Evolutionary conservation across 352 stramenopile genomes (phyloP).

Genomic region (Ophiocytium majus): DNA sequence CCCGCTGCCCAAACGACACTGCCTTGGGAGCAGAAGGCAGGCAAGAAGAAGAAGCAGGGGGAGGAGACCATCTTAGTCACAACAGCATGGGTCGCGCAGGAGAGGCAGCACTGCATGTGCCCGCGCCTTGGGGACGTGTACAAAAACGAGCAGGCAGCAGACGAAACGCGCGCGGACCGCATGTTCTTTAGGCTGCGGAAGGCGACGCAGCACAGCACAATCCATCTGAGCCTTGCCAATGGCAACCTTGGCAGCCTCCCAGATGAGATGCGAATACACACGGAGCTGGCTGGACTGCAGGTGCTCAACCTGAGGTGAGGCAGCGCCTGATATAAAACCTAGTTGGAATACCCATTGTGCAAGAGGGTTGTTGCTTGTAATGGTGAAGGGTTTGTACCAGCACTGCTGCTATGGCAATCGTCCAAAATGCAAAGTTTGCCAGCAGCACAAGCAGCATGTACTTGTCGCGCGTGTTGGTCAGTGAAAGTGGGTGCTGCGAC

Average conservation of each 20-base stretch:
- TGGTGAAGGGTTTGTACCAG: no score
- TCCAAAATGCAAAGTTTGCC: no score
- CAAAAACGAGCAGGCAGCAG: slow-evolving; percentile 27
- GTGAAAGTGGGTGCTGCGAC: no score
- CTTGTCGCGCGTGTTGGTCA: no score
- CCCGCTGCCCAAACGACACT: no score
- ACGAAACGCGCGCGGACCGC: slow-evolving; percentile 40
- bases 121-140: slow-evolving; percentile 56
- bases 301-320: slow-evolving; percentile 47
- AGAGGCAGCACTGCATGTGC: slow-evolving; percentile 56
- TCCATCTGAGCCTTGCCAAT: slow-evolving; percentile 30
- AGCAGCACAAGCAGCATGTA: no score
- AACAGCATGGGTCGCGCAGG: slow-evolving; percentile 45
- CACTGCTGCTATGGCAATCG: no score
- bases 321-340: no score
- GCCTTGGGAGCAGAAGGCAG: slow-evolving; percentile 12
- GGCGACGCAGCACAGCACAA: slow-evolving; percentile 32
- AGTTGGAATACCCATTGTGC: no score
- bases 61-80: slow-evolving; percentile 44
- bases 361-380: no score
- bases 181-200: slow-evolving; percentile 39
- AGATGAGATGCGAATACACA: slow-evolving; percentile 37
- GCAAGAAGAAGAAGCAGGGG: slow-evolving; percentile 52
- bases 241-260: slow-evolving; percentile 38
- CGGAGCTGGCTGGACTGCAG: slow-evolving; percentile 36